Percentiles rank a stretch among this genome's conserved stretches.
phyloP scores from a whole-genome alignment of 2,329 filamentous ascomycete genomes.

The Thelonectria discophora region DNA sequence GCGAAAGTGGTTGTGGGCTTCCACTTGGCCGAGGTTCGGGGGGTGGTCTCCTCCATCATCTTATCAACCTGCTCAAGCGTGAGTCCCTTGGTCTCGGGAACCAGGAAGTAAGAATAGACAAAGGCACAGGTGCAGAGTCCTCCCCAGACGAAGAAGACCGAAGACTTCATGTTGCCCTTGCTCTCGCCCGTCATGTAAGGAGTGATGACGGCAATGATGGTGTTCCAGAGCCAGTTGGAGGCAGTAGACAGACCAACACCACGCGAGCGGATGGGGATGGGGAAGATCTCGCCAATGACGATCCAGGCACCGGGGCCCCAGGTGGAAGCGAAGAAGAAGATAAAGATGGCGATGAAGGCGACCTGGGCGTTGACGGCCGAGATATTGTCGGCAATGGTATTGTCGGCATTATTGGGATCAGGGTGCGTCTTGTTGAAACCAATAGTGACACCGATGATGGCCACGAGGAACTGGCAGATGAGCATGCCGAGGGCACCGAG shows the following conservation, averaged over 20 bases:
- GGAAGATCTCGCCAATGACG: conserved; percentile 79
- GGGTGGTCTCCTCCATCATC: conserved; percentile 88
- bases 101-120: conserved; percentile 65
- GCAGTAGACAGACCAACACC: conserved; percentile 88
- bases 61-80: conserved; percentile 78
- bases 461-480: conserved; percentile 86
- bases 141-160: conserved; percentile 70
- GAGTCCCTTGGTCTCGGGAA: conserved; percentile 80
- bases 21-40: conserved; percentile 81
- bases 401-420: conserved; percentile 53
- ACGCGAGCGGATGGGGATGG: conserved; percentile 83
- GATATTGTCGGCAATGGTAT: conserved; percentile 60
- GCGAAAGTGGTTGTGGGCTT: conserved; percentile 76
- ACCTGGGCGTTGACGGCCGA: conserved; percentile 74
- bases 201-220: conserved; percentile 70
- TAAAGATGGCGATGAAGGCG: conserved; percentile 81
- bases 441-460: conserved; percentile 73
- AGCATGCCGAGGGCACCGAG: conserved; percentile 84
- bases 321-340: conserved; percentile 80
- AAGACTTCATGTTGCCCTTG: conserved; percentile 54
- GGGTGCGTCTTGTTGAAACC: conserved; percentile 61
- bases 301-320: conserved; percentile 77
- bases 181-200: conserved; percentile 68
- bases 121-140: conserved; percentile 64
- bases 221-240: conserved; percentile 87